These are phyloP conservation scores for Chlorella sp. DNA, from an alignment of 139 green algal genomes.

Conservation along the genomic window DNA sequence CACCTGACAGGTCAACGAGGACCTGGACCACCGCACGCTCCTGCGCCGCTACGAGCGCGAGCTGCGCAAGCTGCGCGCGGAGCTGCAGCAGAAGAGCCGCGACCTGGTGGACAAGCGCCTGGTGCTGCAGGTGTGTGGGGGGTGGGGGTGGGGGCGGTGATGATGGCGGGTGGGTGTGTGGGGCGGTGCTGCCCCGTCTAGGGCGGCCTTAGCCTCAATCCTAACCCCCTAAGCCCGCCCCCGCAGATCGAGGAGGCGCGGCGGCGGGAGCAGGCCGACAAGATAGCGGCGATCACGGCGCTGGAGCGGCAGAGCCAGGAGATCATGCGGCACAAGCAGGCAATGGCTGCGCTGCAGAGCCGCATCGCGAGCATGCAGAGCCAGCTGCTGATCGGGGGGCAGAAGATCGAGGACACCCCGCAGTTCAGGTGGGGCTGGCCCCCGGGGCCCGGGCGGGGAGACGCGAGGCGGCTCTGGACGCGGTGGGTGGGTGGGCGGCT, in stretches of 20 bases:
- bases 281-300: slow-evolving; percentile 91
- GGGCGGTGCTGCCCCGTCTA: neutral
- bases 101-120: slow-evolving; percentile 92
- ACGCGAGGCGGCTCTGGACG: no score
- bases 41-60: slow-evolving; percentile 95
- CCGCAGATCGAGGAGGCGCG: slow-evolving; percentile 91
- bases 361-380: slow-evolving; percentile 83
- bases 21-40: slow-evolving; percentile 93
- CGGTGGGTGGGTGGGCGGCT: no score
- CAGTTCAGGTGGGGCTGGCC: slow-evolving; percentile 63
- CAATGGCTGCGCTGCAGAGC: slow-evolving; percentile 82
- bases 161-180: neutral
- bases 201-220: no score
- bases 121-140: slow-evolving; percentile 76
- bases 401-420: slow-evolving; percentile 76
- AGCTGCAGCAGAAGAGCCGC: slow-evolving; percentile 80
- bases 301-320: slow-evolving; percentile 83
- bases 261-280: slow-evolving; percentile 91
- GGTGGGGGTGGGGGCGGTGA: neutral
- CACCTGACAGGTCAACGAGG: slow-evolving; percentile 96
- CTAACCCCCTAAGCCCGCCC: no score
- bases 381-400: slow-evolving; percentile 85
- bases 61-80: slow-evolving; percentile 80
- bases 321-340: slow-evolving; percentile 92
- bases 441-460: no score